Percentiles rank a stretch among this genome's conserved stretches.
Evolutionary conservation across 305 asterid genomes (phyloP).

Genomic region (Fraxinus nigra): DNA sequence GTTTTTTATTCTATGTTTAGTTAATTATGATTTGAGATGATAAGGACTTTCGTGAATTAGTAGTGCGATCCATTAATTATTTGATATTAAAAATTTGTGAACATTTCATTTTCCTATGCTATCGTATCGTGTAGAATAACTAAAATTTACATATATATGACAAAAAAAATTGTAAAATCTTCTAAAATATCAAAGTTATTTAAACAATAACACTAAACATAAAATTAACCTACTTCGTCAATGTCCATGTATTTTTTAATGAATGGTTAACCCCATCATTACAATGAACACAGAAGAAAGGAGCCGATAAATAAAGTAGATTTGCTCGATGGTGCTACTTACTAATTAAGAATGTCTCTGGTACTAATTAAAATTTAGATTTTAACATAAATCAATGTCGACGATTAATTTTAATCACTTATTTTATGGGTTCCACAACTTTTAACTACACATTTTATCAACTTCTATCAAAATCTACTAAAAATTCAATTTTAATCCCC

Average conservation of each 20-base stretch:
- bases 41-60: background rate
- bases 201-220: background rate
- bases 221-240: background rate
- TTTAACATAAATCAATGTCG: too few species aligned
- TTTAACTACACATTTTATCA: too few species aligned
- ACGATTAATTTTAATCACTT: too few species aligned
- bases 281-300: background rate
- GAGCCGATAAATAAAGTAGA: background rate
- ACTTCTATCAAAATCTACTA: too few species aligned
- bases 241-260: background rate
- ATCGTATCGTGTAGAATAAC: background rate
- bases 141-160: background rate
- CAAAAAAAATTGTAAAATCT: background rate
- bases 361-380: too few species aligned
- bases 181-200: background rate
- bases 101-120: background rate
- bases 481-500: too few species aligned
- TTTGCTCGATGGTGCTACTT: background rate
- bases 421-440: too few species aligned
- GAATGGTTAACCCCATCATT: background rate
- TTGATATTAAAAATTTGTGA: background rate
- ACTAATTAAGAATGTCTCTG: too few species aligned
- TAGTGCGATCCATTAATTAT: background rate
- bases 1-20: background rate
- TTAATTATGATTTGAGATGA: background rate